A percentile compares a stretch with the other conserved stretches of the same genome.
phyloP scores from a whole-genome alignment of 1,284 basidiomycete genomes.

The Cystobasidium slooffiae region DNA sequence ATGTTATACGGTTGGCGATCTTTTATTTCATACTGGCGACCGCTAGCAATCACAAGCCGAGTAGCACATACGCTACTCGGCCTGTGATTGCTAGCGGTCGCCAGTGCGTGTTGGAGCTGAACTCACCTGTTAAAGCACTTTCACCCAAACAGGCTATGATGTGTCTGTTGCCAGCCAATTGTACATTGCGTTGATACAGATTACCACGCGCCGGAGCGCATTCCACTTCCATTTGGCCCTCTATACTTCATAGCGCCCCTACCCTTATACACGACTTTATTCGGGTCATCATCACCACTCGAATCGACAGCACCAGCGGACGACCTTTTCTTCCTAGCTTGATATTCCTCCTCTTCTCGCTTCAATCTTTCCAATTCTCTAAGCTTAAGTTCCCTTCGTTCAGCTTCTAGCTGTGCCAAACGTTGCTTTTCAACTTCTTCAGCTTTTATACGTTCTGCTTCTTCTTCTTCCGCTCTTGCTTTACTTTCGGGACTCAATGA shows the following conservation, averaged over 20 bases:
- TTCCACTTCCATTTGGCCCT: constrained; percentile 30
- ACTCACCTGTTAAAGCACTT: neutral
- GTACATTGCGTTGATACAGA: neutral
- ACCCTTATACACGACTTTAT: constrained; percentile 34
- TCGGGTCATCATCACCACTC: constrained; percentile 1
- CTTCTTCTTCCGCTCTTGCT: constrained; percentile 14
- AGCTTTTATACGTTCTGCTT: constrained; percentile 8
- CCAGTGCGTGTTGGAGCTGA: too few species aligned
- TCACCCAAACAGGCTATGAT: neutral
- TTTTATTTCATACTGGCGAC: too few species aligned
- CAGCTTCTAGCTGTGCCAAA: constrained; percentile 21
- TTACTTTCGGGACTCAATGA: constrained; percentile 24
- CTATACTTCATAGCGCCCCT: constrained; percentile 43
- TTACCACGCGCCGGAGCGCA: constrained; percentile 44
- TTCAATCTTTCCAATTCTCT: constrained; percentile 43
- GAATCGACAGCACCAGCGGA: neutral
- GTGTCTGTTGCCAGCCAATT: neutral
- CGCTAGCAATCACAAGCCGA: too few species aligned
- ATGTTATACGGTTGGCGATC: too few species aligned
- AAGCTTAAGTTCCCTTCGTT: constrained; percentile 20
- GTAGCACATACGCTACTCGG: too few species aligned
- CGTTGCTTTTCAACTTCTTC: constrained; percentile 31
- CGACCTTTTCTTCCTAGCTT: constrained; percentile 5
- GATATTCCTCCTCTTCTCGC: constrained; percentile 28
- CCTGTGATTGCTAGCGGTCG: too few species aligned